Base-by-base conservation (phyloP, 306 rosid genomes). In the Lathyrus oleraceus region DNA sequence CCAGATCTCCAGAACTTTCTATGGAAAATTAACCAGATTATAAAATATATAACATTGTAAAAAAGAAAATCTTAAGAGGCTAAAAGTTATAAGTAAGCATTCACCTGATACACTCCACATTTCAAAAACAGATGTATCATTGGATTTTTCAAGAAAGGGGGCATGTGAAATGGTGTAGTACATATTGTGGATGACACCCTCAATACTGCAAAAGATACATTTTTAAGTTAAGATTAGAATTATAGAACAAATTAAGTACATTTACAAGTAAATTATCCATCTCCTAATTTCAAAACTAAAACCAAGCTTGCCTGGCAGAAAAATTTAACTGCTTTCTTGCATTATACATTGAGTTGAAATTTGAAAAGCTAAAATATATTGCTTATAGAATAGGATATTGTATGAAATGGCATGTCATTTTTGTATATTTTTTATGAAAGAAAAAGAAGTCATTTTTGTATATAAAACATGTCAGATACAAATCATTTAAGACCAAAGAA, bases 41-140 rank as follows among this genome's bases (percentile, higher is more conserved):
- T 28, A 52, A 77, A 74, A 67, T 9, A 79, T 44, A 58, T 15
- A 20, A 25, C 17, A 15, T n/a, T 5, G 11, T 2, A 35, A 13
- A 36, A 63, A 21, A 4, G 5, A 52, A 5, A 1, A 7, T 32
- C n/a, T 2, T 47, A 10, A 67, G 39, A 39, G 69, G 7, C 36
- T 25, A 61, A 65, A 57, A 73, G 59, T 15, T 44, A 65, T 51
- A 47, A 74, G 61, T 27, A 17, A 47, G 73, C 48, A 83, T 59
- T 80, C 72, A 90, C 96, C 89, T 82, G 96, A 78, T 72, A 56
- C 75, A 74, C 81, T 76, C 97, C 97, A 94, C 89, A 87, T 83
- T 35, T 89, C 87, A n/a, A 63, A 38, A 76, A 78, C 83, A 48
- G 86, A 81, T 60, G 72, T 81, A 49, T 80, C 80, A 65, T 75